Base-by-base conservation (phyloP, 1,284 basidiomycete genomes). In the Inonotus obliquus region DNA sequence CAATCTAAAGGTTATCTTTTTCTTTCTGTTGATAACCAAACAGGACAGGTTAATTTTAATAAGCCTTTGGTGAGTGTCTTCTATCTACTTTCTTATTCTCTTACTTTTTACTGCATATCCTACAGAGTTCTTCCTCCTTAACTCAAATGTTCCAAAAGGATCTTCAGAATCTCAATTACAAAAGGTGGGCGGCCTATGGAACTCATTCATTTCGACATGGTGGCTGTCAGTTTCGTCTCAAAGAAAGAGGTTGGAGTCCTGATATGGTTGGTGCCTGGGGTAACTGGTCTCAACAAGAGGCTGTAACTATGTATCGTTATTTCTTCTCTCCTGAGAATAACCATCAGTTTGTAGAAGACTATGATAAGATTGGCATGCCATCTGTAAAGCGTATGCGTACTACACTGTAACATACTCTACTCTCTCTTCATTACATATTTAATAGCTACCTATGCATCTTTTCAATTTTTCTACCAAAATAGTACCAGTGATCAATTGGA, bases 241-340 rank as follows among this genome's bases (percentile, higher is more conserved):
- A 63, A 17, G 57, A 62, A 17, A 55, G 63, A 14, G 39, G 48
- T 10, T 69, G 67, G 65, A 23, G 59, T 1, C 41, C 61, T 19
- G 65, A 56, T 49, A 65, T 63, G 65, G 61, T 69, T 29, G 67
- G 67, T 29, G 65, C 63, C 35, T 69, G 69, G 68, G 68, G 68
- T 47, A 67, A 68, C 1, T 70, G 67, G 69, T 68, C 68, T 4
- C 66, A 68, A 54, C 57, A 69, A 19, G 41, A 44, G 41, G 69
- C 66, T 1, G 37, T 65, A 6, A 69, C 69, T 10, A 69, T 70
- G 66, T 69, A 67, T 51, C 63, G 66, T 11, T 70, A 70, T 45
- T 68, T 70, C 53, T 69, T 65, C 51, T 70, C 69, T 11, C 68
- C 67, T 3, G 66, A 69, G 35, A 67, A 70, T 65, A 70, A 70